These are phyloP conservation scores for Salix dunnii DNA, from an alignment of 345 rosid species.

Conservation along the genomic window DNA sequence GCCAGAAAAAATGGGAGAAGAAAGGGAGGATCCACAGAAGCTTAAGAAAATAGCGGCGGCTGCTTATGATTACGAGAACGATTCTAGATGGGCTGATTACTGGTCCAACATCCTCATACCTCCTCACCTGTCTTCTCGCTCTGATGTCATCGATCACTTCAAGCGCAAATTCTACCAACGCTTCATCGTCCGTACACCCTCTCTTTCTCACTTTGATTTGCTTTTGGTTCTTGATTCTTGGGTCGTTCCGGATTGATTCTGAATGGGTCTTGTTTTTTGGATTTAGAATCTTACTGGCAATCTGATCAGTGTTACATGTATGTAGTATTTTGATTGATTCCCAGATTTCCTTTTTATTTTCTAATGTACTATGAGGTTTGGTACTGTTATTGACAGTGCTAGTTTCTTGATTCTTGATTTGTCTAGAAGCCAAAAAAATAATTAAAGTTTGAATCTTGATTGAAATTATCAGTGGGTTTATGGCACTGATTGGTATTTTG, in stretches of 20 bases:
- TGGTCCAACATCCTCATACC: slow-evolving; percentile 94
- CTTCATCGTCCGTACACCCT: slow-evolving; percentile 45
- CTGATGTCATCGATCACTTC: slow-evolving; percentile 80
- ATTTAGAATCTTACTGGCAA: not conserved
- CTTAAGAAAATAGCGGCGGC: slow-evolving; percentile 76
- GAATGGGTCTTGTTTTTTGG: slow-evolving; percentile 1
- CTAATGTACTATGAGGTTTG: not conserved
- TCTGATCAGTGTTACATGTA: not conserved
- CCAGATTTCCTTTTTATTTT: not conserved
- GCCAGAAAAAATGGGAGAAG: slow-evolving; percentile 51
- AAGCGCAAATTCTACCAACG: slow-evolving; percentile 99
- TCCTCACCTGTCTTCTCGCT: slow-evolving; percentile 80
- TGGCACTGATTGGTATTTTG: not conserved
- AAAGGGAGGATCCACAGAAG: slow-evolving; percentile 80
- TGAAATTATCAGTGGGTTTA: not conserved
- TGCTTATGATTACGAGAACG: slow-evolving; percentile 83
- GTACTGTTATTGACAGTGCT: not conserved
- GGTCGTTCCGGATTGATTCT: not conserved
- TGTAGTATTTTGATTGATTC: not conserved
- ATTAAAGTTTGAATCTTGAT: not conserved
- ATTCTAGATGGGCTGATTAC: slow-evolving; percentile 81
- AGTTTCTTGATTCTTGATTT: not conserved
- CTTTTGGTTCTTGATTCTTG: not conserved
- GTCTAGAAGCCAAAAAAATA: not conserved
- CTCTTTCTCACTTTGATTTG: not conserved